These are phyloP conservation scores for Strobilomyces echinocephalus DNA, from an alignment of 768 basidiomycete genomes.

Conservation along the genomic window DNA sequence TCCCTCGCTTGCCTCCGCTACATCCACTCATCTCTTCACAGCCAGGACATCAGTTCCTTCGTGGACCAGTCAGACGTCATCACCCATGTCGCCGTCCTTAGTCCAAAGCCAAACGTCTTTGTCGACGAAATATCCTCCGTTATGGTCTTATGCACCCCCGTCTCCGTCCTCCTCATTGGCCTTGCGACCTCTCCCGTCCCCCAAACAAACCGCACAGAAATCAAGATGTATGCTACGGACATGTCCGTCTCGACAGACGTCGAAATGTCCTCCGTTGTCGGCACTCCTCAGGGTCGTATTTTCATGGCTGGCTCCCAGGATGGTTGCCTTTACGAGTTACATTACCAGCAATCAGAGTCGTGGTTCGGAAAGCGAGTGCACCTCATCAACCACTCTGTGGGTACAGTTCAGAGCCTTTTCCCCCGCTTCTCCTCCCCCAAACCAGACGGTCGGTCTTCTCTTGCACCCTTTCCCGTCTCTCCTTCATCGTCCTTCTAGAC, in stretches of 20 bases:
- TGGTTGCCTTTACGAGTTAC: conserved; percentile 86
- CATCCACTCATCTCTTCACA: conserved; percentile 25
- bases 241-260: conserved; percentile 73
- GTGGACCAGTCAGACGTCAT: conserved; percentile 89
- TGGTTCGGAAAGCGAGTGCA: conserved; percentile 89
- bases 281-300: conserved; percentile 78
- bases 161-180: conserved; percentile 80
- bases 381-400: conserved; percentile 82
- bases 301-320: conserved; percentile 87
- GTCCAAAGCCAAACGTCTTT: conserved; percentile 81
- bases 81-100: conserved; percentile 81
- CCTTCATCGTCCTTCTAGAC: conserved; percentile 40
- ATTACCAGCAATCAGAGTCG: conserved; percentile 84
- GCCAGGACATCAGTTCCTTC: conserved; percentile 90
- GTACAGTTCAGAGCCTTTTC: conserved; percentile 71
- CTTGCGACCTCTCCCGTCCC: conserved; percentile 51
- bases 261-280: conserved; percentile 81
- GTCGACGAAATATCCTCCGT: conserved; percentile 88
- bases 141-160: conserved; percentile 85
- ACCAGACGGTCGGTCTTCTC: conserved; percentile 53
- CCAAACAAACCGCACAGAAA: conserved; percentile 54
- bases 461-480: background rate
- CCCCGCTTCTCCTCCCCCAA: conserved; percentile 65
- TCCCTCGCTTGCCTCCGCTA: conserved; percentile 7
- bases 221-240: conserved; percentile 89